Conservation (phyloP, 2,329 filamentous ascomycete genomes). For the Penicillium capsulatum region DNA sequence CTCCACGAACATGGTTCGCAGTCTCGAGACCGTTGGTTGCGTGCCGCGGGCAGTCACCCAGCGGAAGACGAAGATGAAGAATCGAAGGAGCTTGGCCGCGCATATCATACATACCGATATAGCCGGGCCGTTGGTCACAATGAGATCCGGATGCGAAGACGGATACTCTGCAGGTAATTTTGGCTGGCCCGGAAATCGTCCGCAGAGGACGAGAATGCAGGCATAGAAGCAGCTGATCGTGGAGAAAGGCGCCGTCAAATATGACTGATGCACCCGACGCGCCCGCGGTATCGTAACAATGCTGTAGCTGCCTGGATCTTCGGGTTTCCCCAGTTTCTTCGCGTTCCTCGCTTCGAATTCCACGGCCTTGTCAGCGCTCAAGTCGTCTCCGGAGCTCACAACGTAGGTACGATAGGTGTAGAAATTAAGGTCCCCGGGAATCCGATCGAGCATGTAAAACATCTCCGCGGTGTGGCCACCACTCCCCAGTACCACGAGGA, state of each 20-base stretch:
- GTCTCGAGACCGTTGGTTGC: constrained; percentile 28
- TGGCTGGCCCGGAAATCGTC: constrained; percentile 34
- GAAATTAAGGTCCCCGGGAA: constrained; percentile 43
- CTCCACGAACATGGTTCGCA: constrained; percentile 81
- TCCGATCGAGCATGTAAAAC: constrained; percentile 72
- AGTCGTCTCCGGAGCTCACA: constrained; percentile 69
- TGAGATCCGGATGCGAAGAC: constrained; percentile 61
- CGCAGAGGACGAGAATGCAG: constrained; percentile 55
- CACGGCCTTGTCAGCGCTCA: constrained; percentile 61
- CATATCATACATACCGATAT: constrained; percentile 74
- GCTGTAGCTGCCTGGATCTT: constrained; percentile 46
- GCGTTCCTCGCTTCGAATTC: constrained; percentile 56
- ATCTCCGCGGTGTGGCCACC: constrained; percentile 96
- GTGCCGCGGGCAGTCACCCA: constrained; percentile 9
- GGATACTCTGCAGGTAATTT: constrained; percentile 19
- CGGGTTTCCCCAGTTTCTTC: constrained; percentile 11
- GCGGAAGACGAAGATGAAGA: constrained; percentile 38
- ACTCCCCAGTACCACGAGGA: constrained; percentile 81
- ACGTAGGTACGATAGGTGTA: constrained; percentile 73
- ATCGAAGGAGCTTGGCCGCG: constrained; percentile 54
- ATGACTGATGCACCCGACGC: constrained; percentile 74
- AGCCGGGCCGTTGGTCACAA: constrained; percentile 84
- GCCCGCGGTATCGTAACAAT: constrained; percentile 70
- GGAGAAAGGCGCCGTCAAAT: constrained; percentile 67
- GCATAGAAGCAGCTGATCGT: constrained; percentile 61